These are phyloP conservation scores for Aspergillus udagawae DNA, from an alignment of 2,329 filamentous ascomycete genomes.

Conservation along the genomic window DNA sequence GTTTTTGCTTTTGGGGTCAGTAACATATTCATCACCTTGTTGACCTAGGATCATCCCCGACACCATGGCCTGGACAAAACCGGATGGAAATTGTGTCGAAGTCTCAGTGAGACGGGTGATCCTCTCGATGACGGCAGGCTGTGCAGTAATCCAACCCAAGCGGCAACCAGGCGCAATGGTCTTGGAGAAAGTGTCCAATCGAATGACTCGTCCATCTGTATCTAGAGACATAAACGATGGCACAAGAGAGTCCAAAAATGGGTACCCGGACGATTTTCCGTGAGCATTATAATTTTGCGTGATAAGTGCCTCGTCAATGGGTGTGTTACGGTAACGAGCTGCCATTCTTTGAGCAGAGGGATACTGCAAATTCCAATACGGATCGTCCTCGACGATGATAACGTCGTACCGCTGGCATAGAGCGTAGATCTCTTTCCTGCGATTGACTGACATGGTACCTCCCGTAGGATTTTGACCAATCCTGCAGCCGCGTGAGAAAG, in stretches of 20 bases:
- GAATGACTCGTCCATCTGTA: slow-evolving; percentile 78
- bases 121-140: slow-evolving; percentile 72
- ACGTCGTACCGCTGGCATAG: slow-evolving; percentile 81
- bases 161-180: slow-evolving; percentile 86
- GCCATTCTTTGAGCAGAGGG: slow-evolving; percentile 60
- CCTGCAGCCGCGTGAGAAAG: slow-evolving; percentile 35
- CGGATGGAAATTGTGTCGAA: slow-evolving; percentile 77
- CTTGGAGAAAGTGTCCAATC: slow-evolving; percentile 92
- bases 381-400: slow-evolving; percentile 89
- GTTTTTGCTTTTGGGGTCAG: slow-evolving; percentile 40
- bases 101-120: slow-evolving; percentile 70
- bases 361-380: slow-evolving; percentile 93
- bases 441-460: slow-evolving; percentile 66
- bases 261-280: slow-evolving; percentile 60
- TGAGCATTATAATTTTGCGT: slow-evolving; percentile 38
- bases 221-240: slow-evolving; percentile 81
- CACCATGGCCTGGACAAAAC: slow-evolving; percentile 82
- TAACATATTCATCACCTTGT: slow-evolving; percentile 50
- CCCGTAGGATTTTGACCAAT: slow-evolving; percentile 88
- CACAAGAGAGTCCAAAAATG: slow-evolving; percentile 76
- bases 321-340: slow-evolving; percentile 23
- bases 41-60: slow-evolving; percentile 61
- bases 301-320: slow-evolving; percentile 29
- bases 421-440: slow-evolving; percentile 74
- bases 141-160: slow-evolving; percentile 84